Conservation (phyloP, 371 early-diverging fungal genomes). For the Vairimorpha necatrix region DNA sequence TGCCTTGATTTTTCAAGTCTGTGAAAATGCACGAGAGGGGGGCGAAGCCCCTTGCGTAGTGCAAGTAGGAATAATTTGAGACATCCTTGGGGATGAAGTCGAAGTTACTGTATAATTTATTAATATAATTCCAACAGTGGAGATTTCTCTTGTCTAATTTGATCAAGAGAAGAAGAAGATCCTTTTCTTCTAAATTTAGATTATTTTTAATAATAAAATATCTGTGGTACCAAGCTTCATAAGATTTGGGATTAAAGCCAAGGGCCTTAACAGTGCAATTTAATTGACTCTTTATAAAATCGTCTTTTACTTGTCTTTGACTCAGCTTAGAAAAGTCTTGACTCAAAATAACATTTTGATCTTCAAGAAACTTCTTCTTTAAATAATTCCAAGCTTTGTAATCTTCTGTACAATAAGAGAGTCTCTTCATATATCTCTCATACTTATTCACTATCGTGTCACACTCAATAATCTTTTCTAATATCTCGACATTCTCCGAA, state of each 20-base stretch:
- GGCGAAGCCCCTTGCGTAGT: neutral
- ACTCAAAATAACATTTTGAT: too few relatives aligned
- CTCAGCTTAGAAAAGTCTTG: too few relatives aligned
- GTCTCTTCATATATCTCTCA: conserved; percentile 42
- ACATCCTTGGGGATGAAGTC: conserved; percentile 18
- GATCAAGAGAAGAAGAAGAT: conserved; percentile 33
- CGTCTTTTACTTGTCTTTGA: too few relatives aligned
- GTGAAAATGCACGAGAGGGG: conserved; percentile 32
- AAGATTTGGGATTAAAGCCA: conserved; percentile 55
- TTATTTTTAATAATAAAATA: conserved; percentile 12
- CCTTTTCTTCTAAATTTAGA: conserved; percentile 19
- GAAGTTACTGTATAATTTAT: conserved; percentile 1
- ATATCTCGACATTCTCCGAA: conserved; percentile 18
- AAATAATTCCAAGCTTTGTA: conserved; percentile 52
- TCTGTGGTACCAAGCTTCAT: conserved; percentile 56
- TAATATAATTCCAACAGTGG: conserved; percentile 58
- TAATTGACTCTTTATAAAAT: too few relatives aligned
- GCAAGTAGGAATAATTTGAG: conserved; percentile 53
- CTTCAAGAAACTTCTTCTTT: conserved; percentile 7
- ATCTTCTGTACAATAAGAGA: conserved; percentile 55
- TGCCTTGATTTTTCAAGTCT: conserved; percentile 36
- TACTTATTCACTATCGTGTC: conserved; percentile 2
- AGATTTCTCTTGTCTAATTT: conserved; percentile 56
- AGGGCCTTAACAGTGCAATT: conserved; percentile 40
- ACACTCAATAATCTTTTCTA: conserved; percentile 29